Evolutionary conservation across 2,329 filamentous ascomycete species (phyloP), one percentile per base, ranked within the genome.

Genomic region (Aotearoamyces nothofagi): DNA sequence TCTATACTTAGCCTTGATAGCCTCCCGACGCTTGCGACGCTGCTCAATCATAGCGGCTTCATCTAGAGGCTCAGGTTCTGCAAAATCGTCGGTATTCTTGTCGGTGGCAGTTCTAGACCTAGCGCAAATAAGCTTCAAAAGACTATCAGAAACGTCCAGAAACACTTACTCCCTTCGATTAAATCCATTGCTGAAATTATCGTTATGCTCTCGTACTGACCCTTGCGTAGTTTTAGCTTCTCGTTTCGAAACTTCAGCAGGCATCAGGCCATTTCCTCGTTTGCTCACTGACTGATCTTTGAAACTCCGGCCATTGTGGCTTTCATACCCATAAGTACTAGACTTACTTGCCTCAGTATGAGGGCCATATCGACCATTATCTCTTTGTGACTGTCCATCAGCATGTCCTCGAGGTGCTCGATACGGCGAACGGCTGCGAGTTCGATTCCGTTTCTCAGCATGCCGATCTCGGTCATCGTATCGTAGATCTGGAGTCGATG

Each of bases 21-120:
- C 81, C 56, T 90, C 81, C 39, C 86, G 76, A 33, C 79, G 72
- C 48, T 78, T 83, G 15, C 84, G 78, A 31, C 86, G 78, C 44
- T 83, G 76, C 52, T 92, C 80, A 44, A 93, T 79, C 45, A 87
- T 66, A 40, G 79, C 75, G 37, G 78, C 79, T 57, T 92, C 80
- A 50, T 92, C 78, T 41, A 83, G 50, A n/a, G 67, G 62, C 41
- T 72, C 61, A 32, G 65, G 57, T 39, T 68, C 63, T 55, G 60
- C 36, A 25, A 34, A 31, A 32, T 67, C 60, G 33, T 56, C 51
- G 39, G 48, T 39, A 47, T 56, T n/a, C n/a, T n/a, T n/a, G n/a
- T n/a, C n/a, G n/a, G n/a, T n/a, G n/a, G n/a, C n/a, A n/a, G n/a
- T n/a, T n/a, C n/a, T n/a, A n/a, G n/a, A n/a, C n/a, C n/a, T n/a